Evolutionary conservation across 768 basidiomycete species (phyloP).

Genomic region (Panellus pusillus): DNA sequence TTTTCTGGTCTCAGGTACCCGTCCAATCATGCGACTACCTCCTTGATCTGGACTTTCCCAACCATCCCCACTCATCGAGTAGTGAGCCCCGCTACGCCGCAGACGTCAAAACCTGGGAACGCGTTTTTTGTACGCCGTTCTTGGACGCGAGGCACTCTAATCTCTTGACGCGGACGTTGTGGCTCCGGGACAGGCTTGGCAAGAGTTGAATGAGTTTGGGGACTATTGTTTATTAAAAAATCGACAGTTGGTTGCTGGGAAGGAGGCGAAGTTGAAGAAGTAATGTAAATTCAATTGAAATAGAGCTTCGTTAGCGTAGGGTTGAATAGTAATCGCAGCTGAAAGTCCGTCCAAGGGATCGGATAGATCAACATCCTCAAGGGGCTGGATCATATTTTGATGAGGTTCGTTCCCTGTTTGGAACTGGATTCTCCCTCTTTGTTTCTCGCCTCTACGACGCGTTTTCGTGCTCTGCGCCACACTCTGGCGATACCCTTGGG

Average conservation of each 20-base stretch:
- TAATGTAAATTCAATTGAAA: background rate
- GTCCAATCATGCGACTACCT: slow-evolving; percentile 82
- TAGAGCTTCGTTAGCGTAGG: background rate
- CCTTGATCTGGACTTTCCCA: slow-evolving; percentile 86
- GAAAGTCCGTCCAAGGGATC: too few species aligned
- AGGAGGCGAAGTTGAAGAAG: slow-evolving; percentile 28
- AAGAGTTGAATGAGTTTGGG: slow-evolving; percentile 72
- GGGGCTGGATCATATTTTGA: too few species aligned
- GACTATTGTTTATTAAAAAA: slow-evolving; percentile 90
- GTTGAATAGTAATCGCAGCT: too few species aligned
- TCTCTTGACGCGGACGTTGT: slow-evolving; percentile 72
- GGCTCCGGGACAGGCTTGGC: slow-evolving; percentile 72
- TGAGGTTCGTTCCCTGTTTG: too few species aligned
- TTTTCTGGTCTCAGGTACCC: slow-evolving; percentile 51
- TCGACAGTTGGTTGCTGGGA: slow-evolving; percentile 37
- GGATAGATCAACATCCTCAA: too few species aligned
- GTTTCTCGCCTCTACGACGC: background rate
- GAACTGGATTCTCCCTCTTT: background rate
- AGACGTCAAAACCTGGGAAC: slow-evolving; percentile 73
- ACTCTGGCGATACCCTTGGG: background rate
- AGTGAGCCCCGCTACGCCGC: slow-evolving; percentile 81
- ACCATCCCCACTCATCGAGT: slow-evolving; percentile 50
- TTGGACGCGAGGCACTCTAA: slow-evolving; percentile 78
- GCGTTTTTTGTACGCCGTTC: slow-evolving; percentile 78
- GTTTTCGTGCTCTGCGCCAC: background rate